Evolutionary conservation across 169 alveolate species (phyloP).

Genomic region (Plasmodium inui): DNA sequence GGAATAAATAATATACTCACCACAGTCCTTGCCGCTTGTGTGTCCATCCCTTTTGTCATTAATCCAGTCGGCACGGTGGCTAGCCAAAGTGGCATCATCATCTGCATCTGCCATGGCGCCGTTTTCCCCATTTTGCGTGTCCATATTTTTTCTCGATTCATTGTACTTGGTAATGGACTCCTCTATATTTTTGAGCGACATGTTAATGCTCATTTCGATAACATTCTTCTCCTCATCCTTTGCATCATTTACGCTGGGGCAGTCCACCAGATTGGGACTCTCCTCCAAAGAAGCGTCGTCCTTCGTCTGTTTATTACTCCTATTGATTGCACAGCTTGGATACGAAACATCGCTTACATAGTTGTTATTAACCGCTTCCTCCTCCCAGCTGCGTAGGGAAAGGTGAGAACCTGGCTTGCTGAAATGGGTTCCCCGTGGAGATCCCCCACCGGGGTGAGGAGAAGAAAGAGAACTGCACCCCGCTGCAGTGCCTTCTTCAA

Average conservation of each 20-base stretch:
- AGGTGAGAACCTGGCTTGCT: background rate
- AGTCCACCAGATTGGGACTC: background rate
- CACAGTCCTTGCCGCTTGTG: background rate
- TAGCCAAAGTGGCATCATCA: background rate
- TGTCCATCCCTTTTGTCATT: background rate
- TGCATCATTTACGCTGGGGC: background rate
- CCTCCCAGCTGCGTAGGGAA: background rate
- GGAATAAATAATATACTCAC: background rate
- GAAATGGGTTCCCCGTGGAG: background rate
- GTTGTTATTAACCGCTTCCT: background rate
- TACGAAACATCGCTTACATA: background rate
- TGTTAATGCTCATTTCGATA: background rate
- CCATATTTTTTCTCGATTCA: background rate
- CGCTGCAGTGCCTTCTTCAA: background rate
- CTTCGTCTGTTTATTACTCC: background rate
- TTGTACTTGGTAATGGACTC: constrained; percentile 9
- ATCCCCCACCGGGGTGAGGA: background rate
- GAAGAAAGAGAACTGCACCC: background rate
- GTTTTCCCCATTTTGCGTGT: background rate
- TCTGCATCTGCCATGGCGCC: background rate
- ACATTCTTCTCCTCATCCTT: constrained; percentile 12
- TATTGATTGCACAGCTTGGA: background rate
- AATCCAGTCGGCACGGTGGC: background rate
- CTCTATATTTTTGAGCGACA: constrained; percentile 10
- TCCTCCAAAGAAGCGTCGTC: background rate